Evolutionary conservation across 1,284 basidiomycete genomes (phyloP), one percentile per base, ranked within the genome.

Genomic region (Blastosporella zonata): DNA sequence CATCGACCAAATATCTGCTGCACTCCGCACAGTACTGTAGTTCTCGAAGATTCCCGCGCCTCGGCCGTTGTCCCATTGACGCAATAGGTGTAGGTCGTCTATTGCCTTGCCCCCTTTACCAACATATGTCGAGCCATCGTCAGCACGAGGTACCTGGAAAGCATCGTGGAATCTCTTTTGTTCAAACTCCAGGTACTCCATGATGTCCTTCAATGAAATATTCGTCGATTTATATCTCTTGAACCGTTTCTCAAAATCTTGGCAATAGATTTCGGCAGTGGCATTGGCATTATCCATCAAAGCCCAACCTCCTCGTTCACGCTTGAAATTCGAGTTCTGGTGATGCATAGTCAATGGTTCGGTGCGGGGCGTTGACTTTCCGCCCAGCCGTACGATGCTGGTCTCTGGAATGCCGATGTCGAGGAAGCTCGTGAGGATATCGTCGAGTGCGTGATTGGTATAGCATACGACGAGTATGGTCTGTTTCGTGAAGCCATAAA

Each of bases 371-470:
- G 76, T 78, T 0, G 73, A 70, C 54, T 82, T 79, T 0, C 80
- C 72, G 3, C 82, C 82, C 0, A 84, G 62, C 0, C 82, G 72
- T 33, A 77, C 72, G 45, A 84, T 74, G 35, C 54, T 64, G 0
- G 43, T 3, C 0, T 53, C 36, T 0, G 81, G 77, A 9, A 84
- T 81, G 0, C 79, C 81, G 25, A 80, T 79, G 35, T 76, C 69
- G 3, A 84, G 55, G 0, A 84, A 67, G 47, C 79, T 77, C 47
- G 79, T 77, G 0, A 84, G 67, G 47, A 84, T 81, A 50, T 83
- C 78, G 53, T 84, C 82, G 0, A 84, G 70, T 0, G 82, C 82
- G 49, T 84, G 82, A 52, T 84, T 84, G 0, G 82, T 84, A 51
- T 76, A 84, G 55, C 81, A 84, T 20, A 81, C 77, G 1, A 84